Base-by-base conservation (phyloP, 257 asterid species). In the Scutellaria baicalensis region DNA sequence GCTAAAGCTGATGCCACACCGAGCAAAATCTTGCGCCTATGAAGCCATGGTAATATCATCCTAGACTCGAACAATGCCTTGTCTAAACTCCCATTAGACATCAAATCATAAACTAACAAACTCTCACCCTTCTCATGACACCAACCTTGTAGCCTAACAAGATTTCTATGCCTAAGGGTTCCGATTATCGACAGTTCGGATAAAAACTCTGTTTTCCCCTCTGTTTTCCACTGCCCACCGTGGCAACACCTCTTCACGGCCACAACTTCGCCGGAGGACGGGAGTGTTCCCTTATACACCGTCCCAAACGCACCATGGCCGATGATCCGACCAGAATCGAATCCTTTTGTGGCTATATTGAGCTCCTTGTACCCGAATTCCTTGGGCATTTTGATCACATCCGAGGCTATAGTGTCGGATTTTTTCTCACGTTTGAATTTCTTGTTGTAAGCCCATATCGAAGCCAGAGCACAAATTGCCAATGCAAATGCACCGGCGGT, bases 1-100 rank as follows among this genome's bases (percentile, higher is more conserved):
- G 96, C 90, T 50, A 92, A 60, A 0, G 97, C 95, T 0, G 95
- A 89, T 4, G 97, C 96, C 8, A 92, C 95, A 0, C 97, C 97
- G n/a, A 80, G 64, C 82, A 92, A 73, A 20, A 92, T 80, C 67
- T 89, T 92, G 8, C 49, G 72, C 69, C 97, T 66, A 9, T 83
- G 81, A 1, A 80, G 80, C 95, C 95, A 92, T 0, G 92, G 62
- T 52, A 92, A 60, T 1, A 74, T 71, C 82, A 75, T 79, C 49
- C 89, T 83, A 6, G 96, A 85, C 80, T 92, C 97, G 70, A 89
- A 92, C 40, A 92, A 58, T 0, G 83, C 92, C 75, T 89, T 92
- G 59, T 92, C 97, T 10, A 92, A 80, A 69, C 97, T 92, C 31
- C 96, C 93, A 64, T 92, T 92, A 6, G 87, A 77, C 97, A 92